phyloP scores from a whole-genome alignment of 768 basidiomycete species.

The Tylopilus sp. region DNA sequence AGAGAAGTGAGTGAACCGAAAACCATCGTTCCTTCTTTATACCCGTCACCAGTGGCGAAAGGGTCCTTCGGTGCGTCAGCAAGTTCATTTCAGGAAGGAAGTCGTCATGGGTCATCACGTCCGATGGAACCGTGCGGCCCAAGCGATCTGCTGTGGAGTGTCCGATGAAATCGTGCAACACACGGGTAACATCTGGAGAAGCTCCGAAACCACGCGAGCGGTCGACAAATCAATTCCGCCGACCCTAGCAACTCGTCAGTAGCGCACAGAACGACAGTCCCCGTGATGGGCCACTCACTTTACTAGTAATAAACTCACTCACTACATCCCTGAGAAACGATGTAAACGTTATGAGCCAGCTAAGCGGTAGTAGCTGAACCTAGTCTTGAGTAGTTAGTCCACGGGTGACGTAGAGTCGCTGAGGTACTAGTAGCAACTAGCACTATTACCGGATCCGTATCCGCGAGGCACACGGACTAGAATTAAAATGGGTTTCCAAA shows the following conservation, averaged over 20 bases:
- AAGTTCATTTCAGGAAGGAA: slow-evolving; percentile 5
- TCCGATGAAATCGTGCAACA: slow-evolving; percentile 26
- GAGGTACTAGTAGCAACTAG: too few species aligned
- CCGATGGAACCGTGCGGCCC: slow-evolving; percentile 23
- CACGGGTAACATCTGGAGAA: neutral
- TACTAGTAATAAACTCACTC: neutral
- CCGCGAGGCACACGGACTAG: slow-evolving; percentile 24
- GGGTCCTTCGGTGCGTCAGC: neutral
- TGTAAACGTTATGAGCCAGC: neutral
- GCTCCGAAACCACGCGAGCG: neutral
- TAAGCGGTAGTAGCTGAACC: neutral
- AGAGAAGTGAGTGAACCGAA: neutral
- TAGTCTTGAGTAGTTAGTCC: neutral
- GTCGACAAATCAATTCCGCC: neutral
- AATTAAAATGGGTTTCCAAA: slow-evolving; percentile 2
- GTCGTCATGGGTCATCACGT: slow-evolving; percentile 2
- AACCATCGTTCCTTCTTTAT: neutral
- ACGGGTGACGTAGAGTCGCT: neutral
- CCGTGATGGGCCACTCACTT: neutral
- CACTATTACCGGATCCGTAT: slow-evolving; percentile 9
- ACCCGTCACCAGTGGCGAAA: neutral
- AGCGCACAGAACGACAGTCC: neutral
- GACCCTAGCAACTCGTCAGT: neutral
- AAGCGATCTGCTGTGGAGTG: neutral
- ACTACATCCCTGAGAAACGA: neutral